Evolutionary conservation across 1,284 basidiomycete genomes (phyloP), one percentile per base, ranked within the genome.

Genomic region (Cutaneotrichosporon sp.): DNA sequence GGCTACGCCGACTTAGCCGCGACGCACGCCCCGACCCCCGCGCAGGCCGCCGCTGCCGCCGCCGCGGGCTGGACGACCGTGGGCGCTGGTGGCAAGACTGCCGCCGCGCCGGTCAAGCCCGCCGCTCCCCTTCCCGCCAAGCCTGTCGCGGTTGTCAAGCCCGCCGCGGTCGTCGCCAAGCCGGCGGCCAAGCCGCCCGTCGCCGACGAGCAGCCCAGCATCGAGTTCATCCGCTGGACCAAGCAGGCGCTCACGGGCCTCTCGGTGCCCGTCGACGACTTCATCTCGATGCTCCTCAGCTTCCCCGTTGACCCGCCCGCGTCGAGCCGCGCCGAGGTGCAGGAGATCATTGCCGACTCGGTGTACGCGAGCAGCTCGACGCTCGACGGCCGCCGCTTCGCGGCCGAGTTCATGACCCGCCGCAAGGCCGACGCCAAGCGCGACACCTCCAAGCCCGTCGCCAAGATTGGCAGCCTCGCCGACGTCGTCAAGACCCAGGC

Each of bases 301-400:
- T 95, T 97, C 83, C 91, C 93, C 8, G 79, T 95, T 49, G 92
- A 97, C 69, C 90, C 92, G 13, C 90, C 93, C 67, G 80, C 86
- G 43, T 84, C 87, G 4, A 55, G 63, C 43, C 67, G 72, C 33
- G 69, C 75, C 27, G 80, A 81, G 34, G 90, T 89, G 1, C 81
- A 88, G 43, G 93, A 97, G 79, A 88, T 95, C 73, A 95, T 97
- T 66, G 89, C 90, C 22, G 94, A 97, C 74, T 83, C 88, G 47
- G 91, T 99, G 59, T 99, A 99, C 75, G 89, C 91, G 43, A 93
- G 90, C 72, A 94, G 91, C 70, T 90, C 91, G 25, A 99, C 92
- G 2, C 85, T 99, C 45, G 94, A 99, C 72, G 97, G 97, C 1
- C 85, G 95, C 58, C 86, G 95, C 31, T 99, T 99, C 72, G 93